Evolutionary conservation across 2,329 filamentous ascomycete species (phyloP).

Genomic region (Monosporascus sp.): DNA sequence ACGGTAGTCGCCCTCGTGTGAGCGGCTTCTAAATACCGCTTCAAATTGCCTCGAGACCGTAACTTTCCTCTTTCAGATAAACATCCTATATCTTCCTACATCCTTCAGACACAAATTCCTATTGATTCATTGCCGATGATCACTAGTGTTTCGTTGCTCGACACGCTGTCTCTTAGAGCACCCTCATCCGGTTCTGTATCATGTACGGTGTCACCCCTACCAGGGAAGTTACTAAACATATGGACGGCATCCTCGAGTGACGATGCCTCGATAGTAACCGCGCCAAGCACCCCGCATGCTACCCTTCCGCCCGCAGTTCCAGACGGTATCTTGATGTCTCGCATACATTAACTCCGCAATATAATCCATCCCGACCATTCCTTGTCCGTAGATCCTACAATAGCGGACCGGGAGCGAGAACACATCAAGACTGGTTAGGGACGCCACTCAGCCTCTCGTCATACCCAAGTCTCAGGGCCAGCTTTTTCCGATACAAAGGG

Average conservation of each 20-base stretch:
- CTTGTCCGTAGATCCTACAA: slow-evolving; percentile 9
- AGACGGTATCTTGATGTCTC: slow-evolving; percentile 28
- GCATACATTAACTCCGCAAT: slow-evolving; percentile 25
- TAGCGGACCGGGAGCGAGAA: slow-evolving; percentile 17
- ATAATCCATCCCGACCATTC: slow-evolving; percentile 16
- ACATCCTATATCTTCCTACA: background rate
- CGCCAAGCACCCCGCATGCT: slow-evolving; percentile 3
- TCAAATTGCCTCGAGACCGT: slow-evolving; percentile 5
- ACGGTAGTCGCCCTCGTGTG: background rate
- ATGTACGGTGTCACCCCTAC: background rate
- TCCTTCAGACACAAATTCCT: background rate
- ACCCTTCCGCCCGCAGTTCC: slow-evolving; percentile 16
- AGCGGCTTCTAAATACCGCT: background rate
- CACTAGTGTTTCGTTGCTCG: background rate
- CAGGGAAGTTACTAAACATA: background rate
- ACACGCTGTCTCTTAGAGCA: too few species aligned
- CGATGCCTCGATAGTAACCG: slow-evolving; percentile 7
- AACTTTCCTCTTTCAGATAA: background rate
- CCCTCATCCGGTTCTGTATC: background rate
- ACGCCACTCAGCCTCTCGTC: slow-evolving; percentile 19
- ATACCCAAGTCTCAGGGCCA: slow-evolving; percentile 9
- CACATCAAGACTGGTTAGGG: slow-evolving; percentile 26
- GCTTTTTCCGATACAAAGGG: slow-evolving; percentile 16
- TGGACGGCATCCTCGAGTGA: slow-evolving; percentile 1
- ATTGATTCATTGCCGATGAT: too few species aligned